These are phyloP conservation scores for Cladosporium sp. DNA, from an alignment of 2,329 filamentous ascomycete species.

Conservation along the genomic window DNA sequence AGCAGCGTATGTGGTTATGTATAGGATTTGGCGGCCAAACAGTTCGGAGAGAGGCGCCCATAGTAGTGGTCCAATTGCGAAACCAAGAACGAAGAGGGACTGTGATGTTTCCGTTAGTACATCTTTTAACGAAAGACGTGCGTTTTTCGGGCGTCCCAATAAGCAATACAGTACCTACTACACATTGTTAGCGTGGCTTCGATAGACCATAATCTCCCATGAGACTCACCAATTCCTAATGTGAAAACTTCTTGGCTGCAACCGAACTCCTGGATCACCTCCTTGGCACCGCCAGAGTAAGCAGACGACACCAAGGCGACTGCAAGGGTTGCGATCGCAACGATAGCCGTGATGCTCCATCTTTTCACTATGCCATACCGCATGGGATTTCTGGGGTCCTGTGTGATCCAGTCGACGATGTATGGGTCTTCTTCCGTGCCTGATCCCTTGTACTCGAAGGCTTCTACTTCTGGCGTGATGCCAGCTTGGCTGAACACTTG, in stretches of 20 bases:
- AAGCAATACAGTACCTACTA: background rate
- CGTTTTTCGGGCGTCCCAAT: too few species aligned
- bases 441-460: constrained; percentile 38
- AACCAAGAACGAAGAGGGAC: constrained; percentile 65
- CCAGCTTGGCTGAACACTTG: constrained; percentile 40
- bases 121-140: background rate
- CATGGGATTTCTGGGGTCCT: constrained; percentile 69
- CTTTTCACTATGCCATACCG: constrained; percentile 59
- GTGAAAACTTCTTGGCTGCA: constrained; percentile 58
- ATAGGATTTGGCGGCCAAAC: constrained; percentile 51
- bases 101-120: background rate
- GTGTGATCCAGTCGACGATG: constrained; percentile 65
- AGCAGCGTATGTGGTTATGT: constrained; percentile 40
- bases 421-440: constrained; percentile 70
- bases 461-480: constrained; percentile 39
- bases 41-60: constrained; percentile 67
- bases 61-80: constrained; percentile 54
- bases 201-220: background rate
- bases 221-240: constrained; percentile 53
- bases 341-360: constrained; percentile 65
- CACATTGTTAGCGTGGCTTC: background rate
- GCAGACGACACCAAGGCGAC: constrained; percentile 73
- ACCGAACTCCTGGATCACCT: constrained; percentile 59
- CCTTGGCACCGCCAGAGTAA: constrained; percentile 59
- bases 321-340: constrained; percentile 67